Evolutionary conservation across 805 yeast species (phyloP), one percentile per base, ranked within the genome.

Genomic region (Allodekkera sacchari): DNA sequence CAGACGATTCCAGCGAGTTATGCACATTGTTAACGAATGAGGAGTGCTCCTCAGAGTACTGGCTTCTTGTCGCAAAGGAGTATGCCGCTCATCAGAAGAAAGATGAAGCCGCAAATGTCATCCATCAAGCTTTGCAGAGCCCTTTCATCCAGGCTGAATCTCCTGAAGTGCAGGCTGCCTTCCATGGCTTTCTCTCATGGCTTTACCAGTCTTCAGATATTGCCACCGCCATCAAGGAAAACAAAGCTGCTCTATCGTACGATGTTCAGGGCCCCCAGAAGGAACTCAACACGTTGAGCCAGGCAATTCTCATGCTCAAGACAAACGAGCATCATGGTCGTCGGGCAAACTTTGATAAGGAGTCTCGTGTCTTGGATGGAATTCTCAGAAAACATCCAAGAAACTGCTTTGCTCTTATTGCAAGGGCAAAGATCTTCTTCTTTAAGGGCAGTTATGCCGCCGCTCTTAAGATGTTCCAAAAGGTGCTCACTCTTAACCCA

Each of bases 1-100:
- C 95, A 4, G 95, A 83, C 15, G 95, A 89, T 53, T 83, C 95
- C 4, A 68, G 74, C 27, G 97, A 92, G 49, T 66, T 92, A 40
- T 75, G 82, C 42, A 71, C 74, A 18, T 69, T 89, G 39, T 63
- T 92, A 40, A 80, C 82, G 39, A 83, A 82, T 42, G 97, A 92
- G 59, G 73, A 71, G 35, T 78, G 89, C 30, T 75, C 71, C 15
- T 64, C 70, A 33, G 77, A 78, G 49, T 83, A 76, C 58, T 92
- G 98, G 98, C 58, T 84, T 13, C 69, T 80, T 15, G 76, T 88
- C 39, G 88, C 94, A 4, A 61, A 77, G 36, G 94, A 92, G 0
- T 92, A 87, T 53, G 77, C 82, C 24, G 66, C 75, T 32, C 70
- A 68, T 29, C 73, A 70, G 3, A 69, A 69, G 46, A 45, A 70